Conservation (phyloP, 441 rosid species). For the Euphorbia celastroides region DNA sequence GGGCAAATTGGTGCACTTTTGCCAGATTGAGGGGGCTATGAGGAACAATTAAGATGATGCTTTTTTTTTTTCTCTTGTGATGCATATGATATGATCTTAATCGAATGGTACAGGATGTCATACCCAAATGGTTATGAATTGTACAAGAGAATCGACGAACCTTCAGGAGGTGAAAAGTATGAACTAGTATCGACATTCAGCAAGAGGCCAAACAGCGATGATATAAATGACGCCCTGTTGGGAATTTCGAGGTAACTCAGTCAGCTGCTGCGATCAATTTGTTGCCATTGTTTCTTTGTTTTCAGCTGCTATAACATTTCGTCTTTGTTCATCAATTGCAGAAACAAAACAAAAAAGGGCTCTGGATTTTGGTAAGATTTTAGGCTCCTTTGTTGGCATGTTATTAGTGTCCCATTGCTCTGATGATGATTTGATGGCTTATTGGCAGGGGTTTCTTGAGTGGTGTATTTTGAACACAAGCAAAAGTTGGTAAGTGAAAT, state of each 20-base stretch:
- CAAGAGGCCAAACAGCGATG: slow-evolving; percentile 58
- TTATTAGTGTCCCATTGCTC: not conserved
- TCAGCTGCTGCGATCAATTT: too few species aligned
- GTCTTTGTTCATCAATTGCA: slow-evolving; percentile 26
- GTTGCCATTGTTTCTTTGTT: not conserved
- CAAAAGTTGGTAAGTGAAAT: slow-evolving; percentile 1
- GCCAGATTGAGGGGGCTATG: not conserved
- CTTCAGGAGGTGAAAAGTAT: slow-evolving; percentile 64
- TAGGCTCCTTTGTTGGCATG: slow-evolving; percentile 1
- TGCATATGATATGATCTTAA: not conserved
- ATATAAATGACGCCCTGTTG: slow-evolving; percentile 68
- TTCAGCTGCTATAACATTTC: too few species aligned
- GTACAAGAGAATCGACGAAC: slow-evolving; percentile 66
- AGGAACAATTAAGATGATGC: not conserved
- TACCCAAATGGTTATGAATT: slow-evolving; percentile 59
- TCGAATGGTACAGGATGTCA: slow-evolving; percentile 46
- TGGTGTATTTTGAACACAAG: slow-evolving; percentile 35
- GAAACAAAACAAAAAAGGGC: slow-evolving; percentile 57
- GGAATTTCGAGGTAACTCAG: slow-evolving; percentile 53
- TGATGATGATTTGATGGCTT: not conserved
- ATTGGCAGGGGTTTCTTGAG: slow-evolving; percentile 62
- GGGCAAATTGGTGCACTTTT: too few species aligned
- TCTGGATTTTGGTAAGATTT: slow-evolving; percentile 72
- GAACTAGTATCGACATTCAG: slow-evolving; percentile 48
- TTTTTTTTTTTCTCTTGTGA: not conserved